These are phyloP conservation scores for Nemania serpens DNA, from an alignment of 2,329 filamentous ascomycete species.

Conservation along the genomic window DNA sequence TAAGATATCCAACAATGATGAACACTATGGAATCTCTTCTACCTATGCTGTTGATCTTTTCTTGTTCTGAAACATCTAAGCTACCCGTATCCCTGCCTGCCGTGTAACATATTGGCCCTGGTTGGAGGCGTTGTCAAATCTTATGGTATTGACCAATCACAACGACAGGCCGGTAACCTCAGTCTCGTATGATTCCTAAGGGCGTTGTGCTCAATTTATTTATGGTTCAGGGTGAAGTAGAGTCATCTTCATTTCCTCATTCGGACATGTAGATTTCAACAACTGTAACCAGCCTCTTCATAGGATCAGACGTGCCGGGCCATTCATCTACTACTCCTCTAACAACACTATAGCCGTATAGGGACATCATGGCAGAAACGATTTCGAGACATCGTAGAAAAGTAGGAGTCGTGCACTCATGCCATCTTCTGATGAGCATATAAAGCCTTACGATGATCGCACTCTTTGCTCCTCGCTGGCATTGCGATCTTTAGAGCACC, in stretches of 20 bases:
- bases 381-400: neutral
- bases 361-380: neutral
- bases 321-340: neutral
- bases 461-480: neutral
- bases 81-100: neutral
- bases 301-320: neutral
- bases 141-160: neutral
- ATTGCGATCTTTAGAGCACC: neutral
- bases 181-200: slow-evolving; percentile 1
- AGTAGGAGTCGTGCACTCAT: neutral
- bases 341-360: neutral
- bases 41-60: neutral
- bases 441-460: neutral
- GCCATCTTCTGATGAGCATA: neutral
- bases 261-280: neutral
- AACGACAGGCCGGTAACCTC: neutral
- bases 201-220: neutral
- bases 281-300: neutral
- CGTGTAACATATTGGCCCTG: no score
- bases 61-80: neutral
- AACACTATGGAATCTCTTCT: no score
- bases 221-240: no score
- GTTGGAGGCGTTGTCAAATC: neutral
- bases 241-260: slow-evolving; percentile 1
- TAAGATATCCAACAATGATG: no score